Percentiles rank a stretch among this genome's conserved stretches.
phyloP scores from a whole-genome alignment of 2,329 filamentous ascomycete genomes.

The Pseudopyrenochaeta lycopersici region DNA sequence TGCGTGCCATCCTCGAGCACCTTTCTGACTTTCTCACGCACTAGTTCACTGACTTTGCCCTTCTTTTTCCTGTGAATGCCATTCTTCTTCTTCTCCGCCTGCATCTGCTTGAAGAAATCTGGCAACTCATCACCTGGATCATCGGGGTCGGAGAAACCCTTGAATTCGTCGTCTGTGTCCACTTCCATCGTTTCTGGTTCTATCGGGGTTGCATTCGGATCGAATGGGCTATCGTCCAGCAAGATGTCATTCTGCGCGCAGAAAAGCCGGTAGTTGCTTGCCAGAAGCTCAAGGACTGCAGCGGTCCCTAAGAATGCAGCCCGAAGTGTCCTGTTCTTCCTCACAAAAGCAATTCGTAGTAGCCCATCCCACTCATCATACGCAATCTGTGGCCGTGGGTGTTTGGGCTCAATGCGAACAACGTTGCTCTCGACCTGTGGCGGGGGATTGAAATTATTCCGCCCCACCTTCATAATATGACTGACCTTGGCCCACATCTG shows the following conservation, averaged over 20 bases:
- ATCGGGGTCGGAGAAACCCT: conserved; percentile 63
- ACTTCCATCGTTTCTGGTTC: conserved; percentile 58
- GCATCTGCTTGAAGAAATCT: conserved; percentile 79
- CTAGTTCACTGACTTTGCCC: conserved; percentile 80
- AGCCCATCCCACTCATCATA: conserved; percentile 97
- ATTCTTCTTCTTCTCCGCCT: conserved; percentile 57
- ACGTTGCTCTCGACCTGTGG: conserved; percentile 92
- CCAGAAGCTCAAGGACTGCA: conserved; percentile 82
- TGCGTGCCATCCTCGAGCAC: conserved; percentile 84
- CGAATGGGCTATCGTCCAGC: conserved; percentile 69
- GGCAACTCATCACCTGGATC: conserved; percentile 76
- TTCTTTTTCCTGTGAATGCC: conserved; percentile 73
- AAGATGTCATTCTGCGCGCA: conserved; percentile 86
- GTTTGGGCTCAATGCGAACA: conserved; percentile 87
- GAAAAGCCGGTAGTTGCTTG: conserved; percentile 88
- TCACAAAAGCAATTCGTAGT: conserved; percentile 80
- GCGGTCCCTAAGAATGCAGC: conserved; percentile 82
- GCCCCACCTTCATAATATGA: conserved; percentile 89
- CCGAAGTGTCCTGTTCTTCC: conserved; percentile 90
- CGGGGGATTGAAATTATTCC: conserved; percentile 95
- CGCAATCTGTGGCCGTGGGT: conserved; percentile 83
- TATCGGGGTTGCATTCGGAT: conserved; percentile 33
- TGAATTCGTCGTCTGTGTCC: conserved; percentile 60
- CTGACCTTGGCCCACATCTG: conserved; percentile 86
- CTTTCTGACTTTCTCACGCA: conserved; percentile 86